These are phyloP conservation scores for Trichoderma breve DNA, from an alignment of 2,329 filamentous ascomycete genomes.

Conservation along the genomic window DNA sequence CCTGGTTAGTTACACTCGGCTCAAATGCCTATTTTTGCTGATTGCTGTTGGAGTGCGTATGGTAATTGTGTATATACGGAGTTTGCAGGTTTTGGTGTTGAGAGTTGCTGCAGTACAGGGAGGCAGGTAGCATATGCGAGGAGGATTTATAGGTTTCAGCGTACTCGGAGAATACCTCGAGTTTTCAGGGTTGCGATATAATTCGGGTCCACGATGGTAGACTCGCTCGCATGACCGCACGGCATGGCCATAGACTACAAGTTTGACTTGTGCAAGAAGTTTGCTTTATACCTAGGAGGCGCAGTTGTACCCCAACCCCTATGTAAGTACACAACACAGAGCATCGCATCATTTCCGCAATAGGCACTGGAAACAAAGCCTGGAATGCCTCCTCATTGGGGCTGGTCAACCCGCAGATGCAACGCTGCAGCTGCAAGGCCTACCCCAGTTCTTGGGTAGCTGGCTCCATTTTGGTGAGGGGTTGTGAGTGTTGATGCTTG, in stretches of 20 bases:
- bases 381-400: not conserved
- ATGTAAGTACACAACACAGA: no score
- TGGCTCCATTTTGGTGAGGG: constrained; percentile 9
- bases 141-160: no score
- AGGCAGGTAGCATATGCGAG: no score
- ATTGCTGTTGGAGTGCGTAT: no score
- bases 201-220: not conserved
- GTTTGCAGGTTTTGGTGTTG: no score
- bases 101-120: no score
- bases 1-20: no score
- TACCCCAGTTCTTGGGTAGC: not conserved
- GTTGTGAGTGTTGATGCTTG: not conserved
- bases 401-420: not conserved
- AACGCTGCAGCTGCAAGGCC: not conserved
- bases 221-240: not conserved
- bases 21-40: no score
- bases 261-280: not conserved
- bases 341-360: not conserved
- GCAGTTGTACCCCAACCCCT: no score
- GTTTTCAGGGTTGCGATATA: not conserved
- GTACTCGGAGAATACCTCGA: no score
- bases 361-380: not conserved
- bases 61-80: no score
- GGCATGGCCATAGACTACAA: not conserved
- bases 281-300: not conserved